These are phyloP conservation scores for Byssochlamys sp. DNA, from an alignment of 2,329 filamentous ascomycete genomes.

Conservation along the genomic window DNA sequence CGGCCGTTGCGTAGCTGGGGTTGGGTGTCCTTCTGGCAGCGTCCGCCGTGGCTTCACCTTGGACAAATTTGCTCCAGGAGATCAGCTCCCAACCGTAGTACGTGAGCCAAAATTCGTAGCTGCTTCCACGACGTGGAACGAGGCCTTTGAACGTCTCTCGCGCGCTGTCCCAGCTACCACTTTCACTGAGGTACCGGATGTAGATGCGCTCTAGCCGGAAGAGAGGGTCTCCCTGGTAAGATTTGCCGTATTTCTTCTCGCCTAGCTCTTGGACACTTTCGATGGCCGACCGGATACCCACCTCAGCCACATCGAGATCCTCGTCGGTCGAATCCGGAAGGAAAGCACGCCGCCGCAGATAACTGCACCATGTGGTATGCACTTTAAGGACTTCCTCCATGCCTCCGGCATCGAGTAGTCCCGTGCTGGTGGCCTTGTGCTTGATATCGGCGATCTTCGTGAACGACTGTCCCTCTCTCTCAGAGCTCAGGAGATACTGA, in stretches of 20 bases:
- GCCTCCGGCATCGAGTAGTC: conserved; percentile 72
- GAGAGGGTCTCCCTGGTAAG: conserved; percentile 74
- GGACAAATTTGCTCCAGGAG: conserved; percentile 50
- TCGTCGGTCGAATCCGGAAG: conserved; percentile 64
- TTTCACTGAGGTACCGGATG: conserved; percentile 82
- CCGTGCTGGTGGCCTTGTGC: conserved; percentile 77
- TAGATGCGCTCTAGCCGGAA: conserved; percentile 85
- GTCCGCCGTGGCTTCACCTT: conserved; percentile 43
- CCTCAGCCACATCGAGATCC: conserved; percentile 78
- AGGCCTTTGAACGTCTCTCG: conserved; percentile 68
- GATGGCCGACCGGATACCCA: conserved; percentile 74
- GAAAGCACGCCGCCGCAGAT: conserved; percentile 77
- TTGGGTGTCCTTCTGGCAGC: conserved; percentile 50
- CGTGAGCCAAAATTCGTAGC: conserved; percentile 85
- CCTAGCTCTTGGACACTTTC: conserved; percentile 74
- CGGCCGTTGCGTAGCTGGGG: conserved; percentile 64
- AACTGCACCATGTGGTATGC: conserved; percentile 89
- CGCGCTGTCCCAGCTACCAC: conserved; percentile 65
- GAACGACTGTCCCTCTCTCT: conserved; percentile 67
- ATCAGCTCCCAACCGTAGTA: conserved; percentile 91
- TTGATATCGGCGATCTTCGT: conserved; percentile 80
- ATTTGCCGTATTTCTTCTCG: conserved; percentile 64
- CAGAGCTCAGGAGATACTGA: conserved; percentile 73
- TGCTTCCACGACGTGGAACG: conserved; percentile 59
- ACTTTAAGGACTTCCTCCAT: conserved; percentile 84